Percentiles rank a stretch among this genome's conserved stretches.
These are phyloP conservation scores for Biscogniauxia sp. DNA, from an alignment of 2,329 filamentous ascomycete species.

Conservation along the genomic window DNA sequence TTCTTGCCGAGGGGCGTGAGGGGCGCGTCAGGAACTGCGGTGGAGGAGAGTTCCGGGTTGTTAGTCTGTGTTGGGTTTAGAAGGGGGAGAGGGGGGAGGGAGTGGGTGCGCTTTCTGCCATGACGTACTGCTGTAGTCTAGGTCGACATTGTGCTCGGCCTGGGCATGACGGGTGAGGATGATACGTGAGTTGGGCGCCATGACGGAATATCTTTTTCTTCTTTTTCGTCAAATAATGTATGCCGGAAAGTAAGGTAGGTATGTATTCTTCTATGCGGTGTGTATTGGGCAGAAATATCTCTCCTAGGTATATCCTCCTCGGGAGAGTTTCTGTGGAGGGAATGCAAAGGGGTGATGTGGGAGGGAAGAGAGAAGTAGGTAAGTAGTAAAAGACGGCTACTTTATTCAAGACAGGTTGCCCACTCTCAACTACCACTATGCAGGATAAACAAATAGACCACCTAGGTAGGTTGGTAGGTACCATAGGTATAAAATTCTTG, in stretches of 20 bases:
- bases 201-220: constrained; percentile 5
- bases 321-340: background rate
- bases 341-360: background rate
- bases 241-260: background rate
- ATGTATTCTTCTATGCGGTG: background rate
- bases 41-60: background rate
- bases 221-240: background rate
- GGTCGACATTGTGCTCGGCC: constrained; percentile 28
- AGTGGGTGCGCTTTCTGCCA: background rate
- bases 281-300: too few relatives aligned
- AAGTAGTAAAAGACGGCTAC: too few relatives aligned
- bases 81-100: too few relatives aligned
- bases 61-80: background rate
- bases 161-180: constrained; percentile 28
- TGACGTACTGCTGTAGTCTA: constrained; percentile 26
- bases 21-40: constrained; percentile 22
- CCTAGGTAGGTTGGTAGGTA: too few relatives aligned
- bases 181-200: constrained; percentile 28
- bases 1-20: constrained; percentile 26
- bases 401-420: too few relatives aligned
- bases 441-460: background rate
- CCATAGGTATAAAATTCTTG: background rate
- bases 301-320: background rate
- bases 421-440: background rate
- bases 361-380: too few relatives aligned